These are phyloP conservation scores for Melampsora larici-populina DNA, from an alignment of 1,284 basidiomycete genomes.

Conservation along the genomic window DNA sequence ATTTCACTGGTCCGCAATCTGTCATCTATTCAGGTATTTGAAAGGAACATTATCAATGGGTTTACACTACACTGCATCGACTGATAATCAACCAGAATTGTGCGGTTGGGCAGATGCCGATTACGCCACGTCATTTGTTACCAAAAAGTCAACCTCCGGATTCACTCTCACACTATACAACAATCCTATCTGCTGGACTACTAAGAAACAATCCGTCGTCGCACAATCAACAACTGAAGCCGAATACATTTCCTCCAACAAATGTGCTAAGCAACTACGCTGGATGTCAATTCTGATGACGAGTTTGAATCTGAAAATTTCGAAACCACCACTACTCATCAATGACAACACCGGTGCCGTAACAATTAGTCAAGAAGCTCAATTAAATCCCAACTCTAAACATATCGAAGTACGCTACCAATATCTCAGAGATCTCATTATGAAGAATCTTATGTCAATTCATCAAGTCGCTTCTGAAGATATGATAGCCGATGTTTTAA, in stretches of 20 bases:
- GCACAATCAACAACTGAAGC: too few relatives aligned
- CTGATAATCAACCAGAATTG: not conserved
- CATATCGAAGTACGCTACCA: conserved; percentile 33
- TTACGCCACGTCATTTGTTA: too few relatives aligned
- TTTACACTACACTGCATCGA: not conserved
- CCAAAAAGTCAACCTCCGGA: too few relatives aligned
- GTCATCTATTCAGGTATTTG: not conserved
- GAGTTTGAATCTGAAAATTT: not conserved
- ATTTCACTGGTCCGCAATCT: not conserved
- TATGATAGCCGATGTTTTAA: not conserved
- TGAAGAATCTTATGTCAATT: not conserved
- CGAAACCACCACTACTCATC: not conserved
- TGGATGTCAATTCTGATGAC: conserved; percentile 16
- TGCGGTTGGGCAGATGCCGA: conserved; percentile 16
- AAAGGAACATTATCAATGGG: not conserved
- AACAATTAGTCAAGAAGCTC: not conserved
- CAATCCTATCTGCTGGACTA: too few relatives aligned
- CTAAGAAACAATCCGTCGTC: too few relatives aligned
- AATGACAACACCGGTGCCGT: too few relatives aligned
- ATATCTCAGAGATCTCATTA: not conserved
- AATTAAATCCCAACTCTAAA: conserved; percentile 12
- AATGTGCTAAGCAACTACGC: conserved; percentile 7
- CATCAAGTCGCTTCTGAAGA: not conserved
- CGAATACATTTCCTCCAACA: too few relatives aligned
- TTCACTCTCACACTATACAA: too few relatives aligned